Conservation (phyloP, 2,329 filamentous ascomycete species). For the Monilinia fructigena region DNA sequence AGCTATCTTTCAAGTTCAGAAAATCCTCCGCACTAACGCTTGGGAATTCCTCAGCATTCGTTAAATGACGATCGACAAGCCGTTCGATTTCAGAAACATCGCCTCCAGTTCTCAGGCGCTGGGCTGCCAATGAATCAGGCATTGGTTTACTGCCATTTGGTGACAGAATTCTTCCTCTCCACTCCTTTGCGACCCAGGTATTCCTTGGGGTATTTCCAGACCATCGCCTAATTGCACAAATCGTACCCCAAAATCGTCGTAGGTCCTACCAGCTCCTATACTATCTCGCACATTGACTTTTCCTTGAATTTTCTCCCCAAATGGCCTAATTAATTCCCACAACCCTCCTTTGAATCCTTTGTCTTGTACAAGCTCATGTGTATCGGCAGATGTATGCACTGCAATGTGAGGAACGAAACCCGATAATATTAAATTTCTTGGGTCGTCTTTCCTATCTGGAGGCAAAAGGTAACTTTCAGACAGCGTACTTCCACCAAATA, state of each 20-base stretch:
- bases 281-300: slow-evolving; percentile 91
- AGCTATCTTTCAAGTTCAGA: slow-evolving; percentile 43
- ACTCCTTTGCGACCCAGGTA: slow-evolving; percentile 40
- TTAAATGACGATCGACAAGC: slow-evolving; percentile 75
- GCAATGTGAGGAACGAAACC: slow-evolving; percentile 89
- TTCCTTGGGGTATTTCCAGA: slow-evolving; percentile 51
- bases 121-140: slow-evolving; percentile 26
- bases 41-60: slow-evolving; percentile 62
- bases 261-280: slow-evolving; percentile 75
- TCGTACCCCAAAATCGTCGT: slow-evolving; percentile 86
- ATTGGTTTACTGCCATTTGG: slow-evolving; percentile 31
- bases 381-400: slow-evolving; percentile 82
- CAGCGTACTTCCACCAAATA: slow-evolving; percentile 48
- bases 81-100: slow-evolving; percentile 72
- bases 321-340: slow-evolving; percentile 82
- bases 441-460: slow-evolving; percentile 44
- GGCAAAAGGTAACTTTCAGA: slow-evolving; percentile 39
- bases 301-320: slow-evolving; percentile 82
- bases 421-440: slow-evolving; percentile 68
- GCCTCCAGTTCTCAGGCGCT: slow-evolving; percentile 43
- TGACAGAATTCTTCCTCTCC: slow-evolving; percentile 30
- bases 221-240: slow-evolving; percentile 71
- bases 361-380: slow-evolving; percentile 71
- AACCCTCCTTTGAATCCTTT: slow-evolving; percentile 85
- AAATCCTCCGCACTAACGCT: slow-evolving; percentile 37